Evolutionary conservation across 441 rosid species (phyloP).

Genomic region (Populus tomentosa): DNA sequence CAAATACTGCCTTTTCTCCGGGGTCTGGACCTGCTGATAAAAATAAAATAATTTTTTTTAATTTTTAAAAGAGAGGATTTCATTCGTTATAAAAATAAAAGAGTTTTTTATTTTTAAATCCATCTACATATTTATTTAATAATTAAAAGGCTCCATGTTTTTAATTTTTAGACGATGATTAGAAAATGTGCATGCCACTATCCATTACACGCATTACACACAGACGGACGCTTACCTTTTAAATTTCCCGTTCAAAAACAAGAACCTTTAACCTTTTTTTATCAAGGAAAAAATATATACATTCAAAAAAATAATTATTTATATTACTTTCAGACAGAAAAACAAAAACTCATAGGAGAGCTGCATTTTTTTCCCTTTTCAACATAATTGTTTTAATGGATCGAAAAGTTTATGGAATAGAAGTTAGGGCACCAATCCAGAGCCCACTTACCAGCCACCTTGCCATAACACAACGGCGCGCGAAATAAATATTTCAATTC

Average conservation of each 20-base stretch:
- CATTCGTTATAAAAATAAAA: too few species aligned
- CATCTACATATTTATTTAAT: neutral
- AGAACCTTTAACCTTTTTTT: neutral
- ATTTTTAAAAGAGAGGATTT: too few species aligned
- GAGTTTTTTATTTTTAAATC: too few species aligned
- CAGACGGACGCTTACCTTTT: too few species aligned
- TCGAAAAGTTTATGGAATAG: neutral
- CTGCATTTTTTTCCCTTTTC: neutral
- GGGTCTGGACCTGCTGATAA: neutral
- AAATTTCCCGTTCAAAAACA: neutral
- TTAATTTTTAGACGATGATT: neutral
- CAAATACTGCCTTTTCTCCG: neutral
- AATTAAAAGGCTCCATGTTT: too few species aligned
- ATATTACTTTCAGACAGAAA: neutral
- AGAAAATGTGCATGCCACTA: neutral
- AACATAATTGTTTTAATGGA: neutral
- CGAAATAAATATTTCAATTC: neutral
- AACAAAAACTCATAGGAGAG: neutral
- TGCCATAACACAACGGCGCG: neutral
- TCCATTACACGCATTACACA: neutral
- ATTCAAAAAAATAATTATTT: neutral
- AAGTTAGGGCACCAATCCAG: neutral
- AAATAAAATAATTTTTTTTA: too few species aligned
- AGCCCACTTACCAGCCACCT: neutral
- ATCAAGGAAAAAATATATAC: neutral